Evolutionary conservation across 1,139 yeast species (phyloP).

Genomic region (Hyphopichia burtonii): DNA sequence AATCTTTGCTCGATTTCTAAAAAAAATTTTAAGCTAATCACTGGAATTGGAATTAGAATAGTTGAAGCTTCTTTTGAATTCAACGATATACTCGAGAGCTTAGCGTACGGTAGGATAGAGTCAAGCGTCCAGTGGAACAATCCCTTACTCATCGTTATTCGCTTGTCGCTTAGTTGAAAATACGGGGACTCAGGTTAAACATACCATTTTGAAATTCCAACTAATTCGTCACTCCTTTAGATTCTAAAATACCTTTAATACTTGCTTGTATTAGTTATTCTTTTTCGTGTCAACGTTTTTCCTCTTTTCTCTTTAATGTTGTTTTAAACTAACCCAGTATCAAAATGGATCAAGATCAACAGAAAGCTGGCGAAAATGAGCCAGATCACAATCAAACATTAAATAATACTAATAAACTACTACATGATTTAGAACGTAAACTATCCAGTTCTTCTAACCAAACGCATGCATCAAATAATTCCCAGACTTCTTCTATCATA

Average conservation of each 20-base stretch:
- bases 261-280: not conserved
- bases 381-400: conserved; percentile 10
- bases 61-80: too few relatives aligned
- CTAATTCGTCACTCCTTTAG: not conserved
- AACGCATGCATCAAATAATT: conserved; percentile 14
- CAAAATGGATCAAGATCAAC: not conserved
- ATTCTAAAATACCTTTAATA: not conserved
- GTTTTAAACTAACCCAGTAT: too few relatives aligned
- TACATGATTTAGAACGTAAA: conserved; percentile 26
- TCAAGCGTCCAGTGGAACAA: not conserved
- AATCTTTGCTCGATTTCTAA: too few relatives aligned
- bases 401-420: conserved; percentile 24
- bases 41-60: too few relatives aligned
- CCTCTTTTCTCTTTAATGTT: not conserved
- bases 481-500: conserved; percentile 29
- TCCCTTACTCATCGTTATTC: not conserved
- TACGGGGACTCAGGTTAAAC: not conserved
- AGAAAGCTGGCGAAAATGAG: not conserved
- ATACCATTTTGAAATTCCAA: not conserved
- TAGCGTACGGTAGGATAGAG: not conserved
- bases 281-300: not conserved
- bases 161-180: not conserved
- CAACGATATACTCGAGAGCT: too few relatives aligned
- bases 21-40: too few relatives aligned
- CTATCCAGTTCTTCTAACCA: conserved; percentile 14